Percentiles rank a stretch among this genome's conserved stretches.
Conservation (phyloP, 495 filamentous ascomycete species). For the Astrothelium macrocarpum region DNA sequence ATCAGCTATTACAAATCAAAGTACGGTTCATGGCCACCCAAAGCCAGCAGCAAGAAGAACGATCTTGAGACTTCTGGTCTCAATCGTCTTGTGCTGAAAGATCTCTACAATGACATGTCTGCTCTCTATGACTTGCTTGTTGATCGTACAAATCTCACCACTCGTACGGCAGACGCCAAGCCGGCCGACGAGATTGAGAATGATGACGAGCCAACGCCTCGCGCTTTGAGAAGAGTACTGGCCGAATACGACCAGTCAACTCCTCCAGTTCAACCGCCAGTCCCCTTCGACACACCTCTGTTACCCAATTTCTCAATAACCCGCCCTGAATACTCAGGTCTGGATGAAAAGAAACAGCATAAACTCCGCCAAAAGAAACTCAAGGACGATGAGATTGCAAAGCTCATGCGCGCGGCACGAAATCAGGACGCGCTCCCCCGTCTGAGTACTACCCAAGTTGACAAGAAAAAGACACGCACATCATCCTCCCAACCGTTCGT, state of each 20-base stretch:
- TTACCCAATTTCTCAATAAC: conserved; percentile 58
- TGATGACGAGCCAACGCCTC: conserved; percentile 38
- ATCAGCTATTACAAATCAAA: conserved; percentile 68
- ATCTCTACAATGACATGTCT: conserved; percentile 78
- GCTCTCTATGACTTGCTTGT: conserved; percentile 82
- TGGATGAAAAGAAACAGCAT: conserved; percentile 59
- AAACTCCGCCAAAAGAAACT: conserved; percentile 58
- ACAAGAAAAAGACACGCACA: conserved; percentile 3
- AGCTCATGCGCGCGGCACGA: conserved; percentile 63
- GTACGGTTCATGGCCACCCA: conserved; percentile 92
- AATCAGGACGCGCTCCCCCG: conserved; percentile 56
- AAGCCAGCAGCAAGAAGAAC: conserved; percentile 81
- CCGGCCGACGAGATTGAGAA: conserved; percentile 46
- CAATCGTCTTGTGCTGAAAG: conserved; percentile 70
- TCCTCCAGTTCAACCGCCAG: conserved; percentile 79
- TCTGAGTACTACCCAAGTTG: neutral
- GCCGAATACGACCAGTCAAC: conserved; percentile 79
- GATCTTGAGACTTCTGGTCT: conserved; percentile 74
- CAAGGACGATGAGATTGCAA: conserved; percentile 64
- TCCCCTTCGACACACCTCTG: conserved; percentile 83
- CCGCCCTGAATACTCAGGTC: conserved; percentile 48
- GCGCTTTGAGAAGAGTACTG: conserved; percentile 62
- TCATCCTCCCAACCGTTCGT: conserved; percentile 53
- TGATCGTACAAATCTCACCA: conserved; percentile 57
- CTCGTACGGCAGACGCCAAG: conserved; percentile 32